Evolutionary conservation across 1,284 basidiomycete genomes (phyloP), one percentile per base, ranked within the genome.

Genomic region (Apiotrichum montevideense): DNA sequence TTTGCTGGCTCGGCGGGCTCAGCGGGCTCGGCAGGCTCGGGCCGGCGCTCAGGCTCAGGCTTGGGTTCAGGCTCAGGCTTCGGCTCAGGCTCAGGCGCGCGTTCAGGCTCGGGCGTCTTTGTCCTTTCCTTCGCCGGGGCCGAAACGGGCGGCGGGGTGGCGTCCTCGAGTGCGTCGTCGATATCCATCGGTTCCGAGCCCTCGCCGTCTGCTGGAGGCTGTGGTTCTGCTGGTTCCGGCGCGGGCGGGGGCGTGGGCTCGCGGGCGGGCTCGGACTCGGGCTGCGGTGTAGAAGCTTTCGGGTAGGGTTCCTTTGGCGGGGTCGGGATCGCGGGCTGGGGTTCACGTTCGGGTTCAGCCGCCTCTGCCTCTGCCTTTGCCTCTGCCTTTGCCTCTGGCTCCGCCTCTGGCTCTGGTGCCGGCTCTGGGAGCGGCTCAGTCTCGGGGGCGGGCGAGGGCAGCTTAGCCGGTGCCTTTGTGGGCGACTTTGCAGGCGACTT

Each of bases 131-230:
- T 7, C n/a, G 41, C 34, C 34, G 15, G 15, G 46, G 35, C n/a
- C 5, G 32, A 13, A 1, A n/a, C 41, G 11, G 46, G 46, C 46
- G 33, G 34, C 5, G 46, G 34, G 21, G 44, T 9, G n/a, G 46
- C 14, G 6, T 34, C 35, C 4, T 34, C 33, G 33, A 34, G 33
- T n/a, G 13, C 46, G 46, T 39, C 37, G 37, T 50, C 48, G 37
- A 50, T 39, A 29, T 50, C 48, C 48, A 50, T 50, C 32, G 48
- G 39, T 29, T 50, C 50, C 4, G 37, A 39, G 37, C 37, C 37
- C 9, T 39, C 37, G 13, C 37, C 13, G 41, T 51, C 50, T 14
- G 33, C n/a, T 6, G n/a, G 14, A 13, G 37, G 37, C 37, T 39
- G 37, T 13, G 37, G 37, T 39, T 39, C 37, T 39, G 37, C 37